Evolutionary conservation across 768 basidiomycete species (phyloP), one percentile per base, ranked within the genome.

Genomic region (Russula vinacea): DNA sequence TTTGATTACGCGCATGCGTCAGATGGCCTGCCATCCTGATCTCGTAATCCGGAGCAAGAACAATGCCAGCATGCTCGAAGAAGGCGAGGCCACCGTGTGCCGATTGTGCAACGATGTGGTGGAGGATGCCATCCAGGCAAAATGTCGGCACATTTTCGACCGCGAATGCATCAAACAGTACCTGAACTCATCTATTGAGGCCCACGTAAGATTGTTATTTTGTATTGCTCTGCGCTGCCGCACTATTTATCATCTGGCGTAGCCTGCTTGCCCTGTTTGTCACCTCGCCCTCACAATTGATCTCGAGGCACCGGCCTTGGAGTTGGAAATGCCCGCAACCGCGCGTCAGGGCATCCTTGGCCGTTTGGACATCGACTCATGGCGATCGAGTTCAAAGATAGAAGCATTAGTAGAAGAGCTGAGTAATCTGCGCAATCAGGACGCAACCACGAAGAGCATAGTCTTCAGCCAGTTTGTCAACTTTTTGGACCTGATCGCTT

Each of bases 391-490:
- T n/a, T 88, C 94, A 5, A 99, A 98, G 79, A 92, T 98, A 49
- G 97, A 99, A 73, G 95, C 96, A 2, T 81, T 99, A 5, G 80
- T 98, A 4, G 97, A 99, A 75, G 97, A 99, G 76, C 76, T 99
- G 58, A 86, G 83, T 71, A 93, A 92, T 73, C 80, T 97, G 45
- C 81, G 94, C 40, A 74, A 80, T 66, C 83, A 94, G 71, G 92
- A 98, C 73, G 81, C 88, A 33, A 96, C 94, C 13, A 94, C 92
- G 37, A 99, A 99, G 78, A 94, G 91, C 74, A 84, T 99, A 57
- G 96, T 99, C 19, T 99, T 98, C 74, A 93, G 91, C 69, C 94
- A 96, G 76, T 97, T 96, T 72, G 92, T 94, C 44, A 92, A 89
- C 73, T 92, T 94, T 76, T 77, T 94, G 69, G 97, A 99, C 72